phyloP scores from a whole-genome alignment of 2,329 filamentous ascomycete genomes.

The Raffaelea deltoideospora region DNA sequence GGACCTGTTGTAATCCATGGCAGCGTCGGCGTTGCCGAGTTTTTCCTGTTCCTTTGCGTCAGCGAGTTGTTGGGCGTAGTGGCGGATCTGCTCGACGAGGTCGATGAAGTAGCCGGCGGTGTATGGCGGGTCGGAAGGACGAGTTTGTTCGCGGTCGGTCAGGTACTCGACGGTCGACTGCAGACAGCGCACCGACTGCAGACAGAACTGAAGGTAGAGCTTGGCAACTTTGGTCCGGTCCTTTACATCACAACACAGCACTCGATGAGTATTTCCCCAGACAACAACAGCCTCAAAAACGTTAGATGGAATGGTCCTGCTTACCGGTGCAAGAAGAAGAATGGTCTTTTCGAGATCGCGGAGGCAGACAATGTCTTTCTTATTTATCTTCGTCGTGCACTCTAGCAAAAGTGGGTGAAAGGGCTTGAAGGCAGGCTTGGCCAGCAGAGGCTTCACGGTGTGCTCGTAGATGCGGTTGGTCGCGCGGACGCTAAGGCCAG shows the following conservation, averaged over 20 bases:
- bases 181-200: conserved; percentile 78
- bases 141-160: conserved; percentile 71
- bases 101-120: conserved; percentile 95
- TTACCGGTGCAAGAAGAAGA: conserved; percentile 84
- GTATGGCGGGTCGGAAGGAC: conserved; percentile 77
- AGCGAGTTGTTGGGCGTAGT: conserved; percentile 75
- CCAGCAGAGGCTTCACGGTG: conserved; percentile 63
- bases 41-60: conserved; percentile 51
- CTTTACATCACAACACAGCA: conserved; percentile 44
- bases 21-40: conserved; percentile 33
- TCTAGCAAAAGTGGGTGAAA: conserved; percentile 70
- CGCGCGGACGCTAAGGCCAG: conserved; percentile 52
- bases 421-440: conserved; percentile 56
- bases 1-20: conserved; percentile 43
- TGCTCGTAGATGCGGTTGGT: conserved; percentile 66
- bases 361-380: conserved; percentile 77
- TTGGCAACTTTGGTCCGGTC: conserved; percentile 58
- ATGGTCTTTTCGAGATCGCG: conserved; percentile 90
- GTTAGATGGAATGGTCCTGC: conserved; percentile 43
- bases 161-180: conserved; percentile 79
- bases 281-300: conserved; percentile 33
- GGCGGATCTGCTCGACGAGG: conserved; percentile 80
- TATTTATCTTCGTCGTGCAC: conserved; percentile 63
- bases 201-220: conserved; percentile 74
- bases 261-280: conserved; percentile 54